phyloP scores from a whole-genome alignment of 176 grass and related monocot genomes.

The Zea mays region DNA sequence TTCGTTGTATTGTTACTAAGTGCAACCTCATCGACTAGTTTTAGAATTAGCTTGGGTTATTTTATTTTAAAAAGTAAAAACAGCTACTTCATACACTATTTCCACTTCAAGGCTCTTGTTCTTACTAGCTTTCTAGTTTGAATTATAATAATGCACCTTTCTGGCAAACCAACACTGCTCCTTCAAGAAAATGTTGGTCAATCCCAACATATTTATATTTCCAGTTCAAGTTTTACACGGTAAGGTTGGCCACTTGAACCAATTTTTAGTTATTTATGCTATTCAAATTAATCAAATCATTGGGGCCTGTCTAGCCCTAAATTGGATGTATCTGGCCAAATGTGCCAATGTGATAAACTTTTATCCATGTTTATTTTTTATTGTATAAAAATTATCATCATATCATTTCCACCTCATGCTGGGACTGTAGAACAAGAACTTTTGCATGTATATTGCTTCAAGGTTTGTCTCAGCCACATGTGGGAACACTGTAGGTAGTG shows the following conservation, averaged over 20 bases:
- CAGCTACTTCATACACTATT: not conserved
- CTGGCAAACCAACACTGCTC: not conserved
- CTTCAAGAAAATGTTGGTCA: not conserved
- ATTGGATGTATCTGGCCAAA: slow-evolving; percentile 7
- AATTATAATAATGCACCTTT: slow-evolving; percentile 18
- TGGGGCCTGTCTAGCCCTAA: not conserved
- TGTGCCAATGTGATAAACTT: slow-evolving; percentile 20
- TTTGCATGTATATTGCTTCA: slow-evolving; percentile 30
- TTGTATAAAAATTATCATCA: not conserved
- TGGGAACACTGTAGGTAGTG: slow-evolving; percentile 69
- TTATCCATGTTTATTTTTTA: slow-evolving; percentile 2
- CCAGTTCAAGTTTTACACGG: slow-evolving; percentile 19
- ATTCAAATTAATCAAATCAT: slow-evolving; percentile 17
- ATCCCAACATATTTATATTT: slow-evolving; percentile 16
- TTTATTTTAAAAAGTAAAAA: too few relatives aligned
- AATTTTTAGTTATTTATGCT: not conserved
- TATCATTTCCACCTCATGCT: not conserved
- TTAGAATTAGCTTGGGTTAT: slow-evolving; percentile 27
- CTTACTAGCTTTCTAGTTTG: slow-evolving; percentile 28
- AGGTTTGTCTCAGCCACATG: slow-evolving; percentile 32
- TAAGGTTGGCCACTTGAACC: slow-evolving; percentile 1
- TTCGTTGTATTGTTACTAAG: not conserved
- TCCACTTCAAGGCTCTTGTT: slow-evolving; percentile 9
- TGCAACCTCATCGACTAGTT: not conserved
- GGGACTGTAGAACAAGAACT: not conserved